Base-by-base conservation (phyloP, 176 grass and related monocot species). In the Triticum monococcum region DNA sequence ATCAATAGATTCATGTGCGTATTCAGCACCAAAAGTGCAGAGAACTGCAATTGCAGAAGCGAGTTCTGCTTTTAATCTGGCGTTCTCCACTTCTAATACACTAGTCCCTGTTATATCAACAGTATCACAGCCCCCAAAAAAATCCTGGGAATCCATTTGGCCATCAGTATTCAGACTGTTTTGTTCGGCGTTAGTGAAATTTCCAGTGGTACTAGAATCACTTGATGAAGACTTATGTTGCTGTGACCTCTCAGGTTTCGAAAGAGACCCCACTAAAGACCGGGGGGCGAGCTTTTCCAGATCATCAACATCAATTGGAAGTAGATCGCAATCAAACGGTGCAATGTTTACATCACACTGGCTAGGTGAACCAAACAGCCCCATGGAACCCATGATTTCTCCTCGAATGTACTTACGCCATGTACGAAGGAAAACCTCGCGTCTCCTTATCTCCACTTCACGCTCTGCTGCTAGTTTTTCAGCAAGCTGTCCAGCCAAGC, bases 81-180 rank as follows among this genome's bases (percentile, higher is more conserved):
- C 94, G 60, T 99, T 99, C 68, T 99, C 97, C 60, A 99, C 92
- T 92, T 99, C 97, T 50, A 99, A 52, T 75, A 88, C 96, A 81
- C 97, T 91, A 35, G 94, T 99, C 75, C 97, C 97, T 85, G 91
- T 84, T 84, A 98, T 95, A 79, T 89, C 90, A 16, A 96, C 91
- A 48, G 85, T 80, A 57, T 96, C 92, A 57, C 85, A 93, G 71
- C 45, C 77, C 54, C 85, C 89, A 3, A 94, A 85, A 85, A 94
- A 80, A 84, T 89, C 89, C 80, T 89, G 89, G 23, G 93, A 86
- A 32, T 93, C 87, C 86, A 87, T 87, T 68, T 91, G 93, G 78
- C 92, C 91, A 85, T 90, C 84, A 89, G 75, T 59, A 64, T 77
- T 78, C 63, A 86, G 57, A 62, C 64, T 67, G 72, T 63, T 81